Evolutionary conservation across 225 moss, liverwort and hornwort genomes (phyloP), one percentile per base, ranked within the genome.

Genomic region (Climacium dendroides): DNA sequence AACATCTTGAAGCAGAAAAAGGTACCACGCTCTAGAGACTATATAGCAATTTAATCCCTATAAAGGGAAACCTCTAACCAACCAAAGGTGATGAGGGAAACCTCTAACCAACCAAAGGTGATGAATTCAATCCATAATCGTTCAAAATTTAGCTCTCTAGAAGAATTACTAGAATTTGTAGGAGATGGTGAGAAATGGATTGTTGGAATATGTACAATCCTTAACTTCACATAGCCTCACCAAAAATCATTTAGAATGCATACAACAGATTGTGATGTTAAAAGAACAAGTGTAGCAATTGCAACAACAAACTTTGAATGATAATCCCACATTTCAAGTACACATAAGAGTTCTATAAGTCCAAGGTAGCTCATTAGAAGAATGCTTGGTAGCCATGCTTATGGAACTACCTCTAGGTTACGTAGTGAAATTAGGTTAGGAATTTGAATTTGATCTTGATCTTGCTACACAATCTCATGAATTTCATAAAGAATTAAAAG

Each of bases 201-300:
- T 69, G 13, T 64, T 17, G 9, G 34, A 9, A 69, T 69, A 8
- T 13, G 4, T 39, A 39, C 7, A 37, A 24, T 22, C 37, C 22
- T 19, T 37, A 67, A 37, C 23, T 67, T 67, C 13, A 23, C 0
- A 7, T 67, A 37, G 13, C 23, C 23, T 67, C 11, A 23, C 7
- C 12, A 67, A 37, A 1, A 67, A 4, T 13, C 37, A 67, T 67
- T 67, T 1, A 22, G 4, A 69, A 39, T 69, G 22, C 39, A 19
- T 65, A 35, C n/a, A 69, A 24, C 4, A 39, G 1, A 69, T 69
- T 39, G 13, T 0, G 1, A 13, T 39, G 24, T 1, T 39, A 0
- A 69, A 69, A 7, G 12, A 39, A 39, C 67, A 69, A 39, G 11
- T 20, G 19, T 3, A 1, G 3, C 11, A n/a, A n/a, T 35, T 37